These are phyloP conservation scores for Saxispiralis lemnorum DNA, from an alignment of 495 filamentous ascomycete genomes.

Conservation along the genomic window DNA sequence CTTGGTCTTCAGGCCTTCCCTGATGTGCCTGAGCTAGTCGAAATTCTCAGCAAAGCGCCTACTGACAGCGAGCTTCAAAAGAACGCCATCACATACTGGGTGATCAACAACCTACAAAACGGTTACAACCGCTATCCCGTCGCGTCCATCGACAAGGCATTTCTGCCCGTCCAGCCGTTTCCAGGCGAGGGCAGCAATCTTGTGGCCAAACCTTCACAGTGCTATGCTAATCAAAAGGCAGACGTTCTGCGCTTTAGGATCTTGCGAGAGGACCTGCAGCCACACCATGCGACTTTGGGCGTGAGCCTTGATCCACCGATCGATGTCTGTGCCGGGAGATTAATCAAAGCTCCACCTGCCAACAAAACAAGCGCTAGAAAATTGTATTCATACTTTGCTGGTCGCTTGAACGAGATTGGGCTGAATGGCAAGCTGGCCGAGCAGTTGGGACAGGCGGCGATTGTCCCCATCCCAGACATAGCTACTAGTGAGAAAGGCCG, in stretches of 20 bases:
- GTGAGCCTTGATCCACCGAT: conserved; percentile 66
- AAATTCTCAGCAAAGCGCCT: conserved; percentile 48
- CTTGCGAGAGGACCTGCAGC: conserved; percentile 50
- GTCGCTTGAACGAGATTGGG: conserved; percentile 49
- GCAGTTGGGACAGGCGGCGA: conserved; percentile 32
- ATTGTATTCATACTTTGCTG: conserved; percentile 68
- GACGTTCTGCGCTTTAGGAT: conserved; percentile 64
- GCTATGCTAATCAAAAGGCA: conserved; percentile 64
- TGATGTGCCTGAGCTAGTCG: conserved; percentile 47
- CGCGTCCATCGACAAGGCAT: conserved; percentile 37
- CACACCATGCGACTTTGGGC: conserved; percentile 65
- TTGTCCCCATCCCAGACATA: conserved; percentile 14
- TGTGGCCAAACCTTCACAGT: conserved; percentile 48
- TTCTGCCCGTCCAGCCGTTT: conserved; percentile 47
- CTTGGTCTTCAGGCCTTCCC: conserved; percentile 60
- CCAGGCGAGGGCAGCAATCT: conserved; percentile 36
- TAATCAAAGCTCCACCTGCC: conserved; percentile 53
- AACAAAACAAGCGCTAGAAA: conserved; percentile 44
- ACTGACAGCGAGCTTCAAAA: conserved; percentile 25
- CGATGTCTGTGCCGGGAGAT: conserved; percentile 46
- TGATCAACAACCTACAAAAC: conserved; percentile 59
- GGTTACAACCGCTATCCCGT: conserved; percentile 48
- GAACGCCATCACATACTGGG: conserved; percentile 59
- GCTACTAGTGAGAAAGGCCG: neutral
- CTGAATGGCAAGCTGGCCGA: conserved; percentile 35